phyloP scores from a whole-genome alignment of 2,329 filamentous ascomycete species.

The Botrytis deweyae region DNA sequence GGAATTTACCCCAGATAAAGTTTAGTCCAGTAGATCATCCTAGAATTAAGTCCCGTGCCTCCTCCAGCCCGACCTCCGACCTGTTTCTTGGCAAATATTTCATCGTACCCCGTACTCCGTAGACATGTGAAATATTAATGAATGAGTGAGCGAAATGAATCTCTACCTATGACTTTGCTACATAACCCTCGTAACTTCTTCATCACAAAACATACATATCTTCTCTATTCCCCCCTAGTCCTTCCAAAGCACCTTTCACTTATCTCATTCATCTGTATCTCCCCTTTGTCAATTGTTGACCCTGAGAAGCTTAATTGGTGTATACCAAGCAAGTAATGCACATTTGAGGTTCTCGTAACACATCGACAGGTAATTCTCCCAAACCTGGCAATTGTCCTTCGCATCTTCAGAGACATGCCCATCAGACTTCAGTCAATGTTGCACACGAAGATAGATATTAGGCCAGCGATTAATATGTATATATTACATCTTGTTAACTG shows the following conservation, averaged over 20 bases:
- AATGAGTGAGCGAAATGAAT: not conserved
- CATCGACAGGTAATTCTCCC: conserved; percentile 10
- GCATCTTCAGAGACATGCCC: not conserved
- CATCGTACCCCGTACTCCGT: too few relatives aligned
- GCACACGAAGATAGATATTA: not conserved
- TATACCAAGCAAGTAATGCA: not conserved
- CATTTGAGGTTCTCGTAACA: conserved; percentile 9
- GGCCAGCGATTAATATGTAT: too few relatives aligned
- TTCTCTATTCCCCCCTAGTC: not conserved
- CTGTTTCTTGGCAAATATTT: conserved; percentile 11
- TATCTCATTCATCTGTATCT: not conserved
- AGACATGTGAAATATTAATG: conserved; percentile 15
- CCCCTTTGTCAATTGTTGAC: not conserved
- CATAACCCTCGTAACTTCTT: not conserved
- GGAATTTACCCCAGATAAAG: conserved; percentile 17
- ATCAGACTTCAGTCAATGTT: not conserved
- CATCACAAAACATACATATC: conserved; percentile 2
- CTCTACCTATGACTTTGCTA: not conserved
- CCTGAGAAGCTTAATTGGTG: not conserved
- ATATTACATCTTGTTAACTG: conserved; percentile 11
- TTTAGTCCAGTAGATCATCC: conserved; percentile 1
- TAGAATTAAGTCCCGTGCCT: conserved; percentile 8
- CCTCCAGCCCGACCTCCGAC: conserved; percentile 6
- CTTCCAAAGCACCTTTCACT: not conserved
- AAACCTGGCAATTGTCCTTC: not conserved